phyloP scores from a whole-genome alignment of 1,139 yeast genomes.

The Debaryomyces nepalensis region DNA sequence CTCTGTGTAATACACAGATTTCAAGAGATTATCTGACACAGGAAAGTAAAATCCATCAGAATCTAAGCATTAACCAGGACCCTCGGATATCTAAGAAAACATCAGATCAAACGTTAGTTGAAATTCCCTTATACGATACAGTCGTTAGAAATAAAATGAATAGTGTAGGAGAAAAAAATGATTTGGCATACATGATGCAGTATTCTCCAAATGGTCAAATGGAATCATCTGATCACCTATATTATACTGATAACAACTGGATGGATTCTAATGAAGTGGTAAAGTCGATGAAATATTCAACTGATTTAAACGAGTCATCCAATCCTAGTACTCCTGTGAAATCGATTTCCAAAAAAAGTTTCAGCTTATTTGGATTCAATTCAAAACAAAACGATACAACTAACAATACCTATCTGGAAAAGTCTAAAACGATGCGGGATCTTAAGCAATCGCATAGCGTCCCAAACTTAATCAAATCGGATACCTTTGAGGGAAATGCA shows the following conservation, averaged over 20 bases:
- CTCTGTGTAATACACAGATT: not conserved
- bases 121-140: slow-evolving; percentile 9
- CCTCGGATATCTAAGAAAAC: slow-evolving; percentile 14
- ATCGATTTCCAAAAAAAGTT: slow-evolving; percentile 8
- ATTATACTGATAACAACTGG: slow-evolving; percentile 24
- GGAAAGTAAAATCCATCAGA: not conserved
- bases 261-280: slow-evolving; percentile 23
- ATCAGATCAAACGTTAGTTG: slow-evolving; percentile 18
- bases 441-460: slow-evolving; percentile 18
- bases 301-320: slow-evolving; percentile 4
- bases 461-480: slow-evolving; percentile 9
- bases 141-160: slow-evolving; percentile 2
- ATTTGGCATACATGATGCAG: slow-evolving; percentile 2
- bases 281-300: slow-evolving; percentile 10
- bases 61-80: not conserved
- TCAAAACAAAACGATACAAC: slow-evolving; percentile 3
- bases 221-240: slow-evolving; percentile 12
- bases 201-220: slow-evolving; percentile 8
- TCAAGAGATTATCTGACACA: not conserved
- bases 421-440: slow-evolving; percentile 1
- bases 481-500: not conserved
- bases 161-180: slow-evolving; percentile 14
- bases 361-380: slow-evolving; percentile 9
- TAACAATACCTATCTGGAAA: not conserved
- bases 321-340: not conserved